These are phyloP conservation scores for Clavulina sp. DNA, from an alignment of 768 basidiomycete species.

Conservation along the genomic window DNA sequence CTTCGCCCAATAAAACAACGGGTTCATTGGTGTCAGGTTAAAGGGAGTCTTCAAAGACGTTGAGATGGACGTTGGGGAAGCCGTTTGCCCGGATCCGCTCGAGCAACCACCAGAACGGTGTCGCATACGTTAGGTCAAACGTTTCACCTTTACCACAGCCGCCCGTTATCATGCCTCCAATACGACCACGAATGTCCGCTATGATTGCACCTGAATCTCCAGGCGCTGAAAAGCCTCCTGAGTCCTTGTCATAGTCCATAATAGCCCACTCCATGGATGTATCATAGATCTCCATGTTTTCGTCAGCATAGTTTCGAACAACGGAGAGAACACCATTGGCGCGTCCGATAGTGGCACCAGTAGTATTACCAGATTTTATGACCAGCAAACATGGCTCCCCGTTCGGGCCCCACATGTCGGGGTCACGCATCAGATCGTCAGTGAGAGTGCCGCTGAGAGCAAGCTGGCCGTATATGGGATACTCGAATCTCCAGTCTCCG, in stretches of 20 bases:
- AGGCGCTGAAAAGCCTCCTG: constrained; percentile 19
- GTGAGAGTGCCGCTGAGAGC: constrained; percentile 16
- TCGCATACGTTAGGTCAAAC: constrained; percentile 25
- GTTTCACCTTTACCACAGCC: constrained; percentile 17
- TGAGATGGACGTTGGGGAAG: constrained; percentile 13
- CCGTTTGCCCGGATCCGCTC: constrained; percentile 17
- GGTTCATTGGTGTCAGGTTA: too few species aligned
- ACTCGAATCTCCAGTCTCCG: constrained; percentile 14
- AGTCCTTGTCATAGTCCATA: constrained; percentile 17
- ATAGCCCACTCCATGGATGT: constrained; percentile 20
- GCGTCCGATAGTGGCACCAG: constrained; percentile 24
- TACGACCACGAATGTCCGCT: constrained; percentile 19
- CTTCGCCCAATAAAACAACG: too few species aligned
- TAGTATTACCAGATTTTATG: constrained; percentile 22
- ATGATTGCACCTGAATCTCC: constrained; percentile 26
- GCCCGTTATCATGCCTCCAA: constrained; percentile 23
- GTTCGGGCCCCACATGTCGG: constrained; percentile 18
- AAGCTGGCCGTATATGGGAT: constrained; percentile 20
- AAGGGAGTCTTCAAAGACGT: constrained; percentile 4
- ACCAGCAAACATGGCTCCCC: constrained; percentile 21
- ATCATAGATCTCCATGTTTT: constrained; percentile 6
- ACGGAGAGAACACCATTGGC: constrained; percentile 20
- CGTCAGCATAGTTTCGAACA: constrained; percentile 12
- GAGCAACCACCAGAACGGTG: constrained; percentile 22
- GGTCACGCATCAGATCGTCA: constrained; percentile 15